Percentiles rank a stretch among this genome's conserved stretches.
Evolutionary conservation across 1,139 yeast genomes (phyloP).

Genomic region (Entelexis paramagnoliae): DNA sequence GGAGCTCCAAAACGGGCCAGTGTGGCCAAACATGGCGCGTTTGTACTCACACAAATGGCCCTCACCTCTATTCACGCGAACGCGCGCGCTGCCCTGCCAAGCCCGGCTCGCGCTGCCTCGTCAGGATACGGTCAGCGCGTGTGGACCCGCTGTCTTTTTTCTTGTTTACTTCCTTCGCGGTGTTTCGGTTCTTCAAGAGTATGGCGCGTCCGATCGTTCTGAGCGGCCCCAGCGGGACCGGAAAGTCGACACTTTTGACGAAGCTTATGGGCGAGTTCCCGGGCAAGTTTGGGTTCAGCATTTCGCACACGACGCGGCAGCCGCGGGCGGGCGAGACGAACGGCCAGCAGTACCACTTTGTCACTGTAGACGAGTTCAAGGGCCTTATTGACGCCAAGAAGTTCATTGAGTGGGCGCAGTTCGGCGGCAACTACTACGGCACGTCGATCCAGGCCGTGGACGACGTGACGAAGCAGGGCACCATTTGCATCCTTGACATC

Average conservation of each 20-base stretch:
- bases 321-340: conserved; percentile 88
- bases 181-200: neutral
- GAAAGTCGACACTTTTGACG: conserved; percentile 87
- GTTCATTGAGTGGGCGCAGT: conserved; percentile 96
- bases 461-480: conserved; percentile 47
- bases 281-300: conserved; percentile 80
- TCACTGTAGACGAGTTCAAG: conserved; percentile 68
- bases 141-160: neutral
- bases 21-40: no score
- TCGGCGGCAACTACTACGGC: conserved; percentile 95
- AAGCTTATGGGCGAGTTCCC: conserved; percentile 86
- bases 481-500: conserved; percentile 80
- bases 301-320: conserved; percentile 80
- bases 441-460: conserved; percentile 79
- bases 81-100: no score
- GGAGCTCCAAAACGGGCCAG: no score
- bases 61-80: no score
- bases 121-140: neutral
- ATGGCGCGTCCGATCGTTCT: conserved; percentile 77
- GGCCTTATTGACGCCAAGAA: conserved; percentile 58
- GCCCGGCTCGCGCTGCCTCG: no score
- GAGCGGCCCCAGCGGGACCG: conserved; percentile 94
- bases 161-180: neutral
- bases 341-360: conserved; percentile 84
- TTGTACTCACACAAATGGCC: no score